Conservation (phyloP, 106 monocot genomes). For the Platanthera zijinensis region DNA sequence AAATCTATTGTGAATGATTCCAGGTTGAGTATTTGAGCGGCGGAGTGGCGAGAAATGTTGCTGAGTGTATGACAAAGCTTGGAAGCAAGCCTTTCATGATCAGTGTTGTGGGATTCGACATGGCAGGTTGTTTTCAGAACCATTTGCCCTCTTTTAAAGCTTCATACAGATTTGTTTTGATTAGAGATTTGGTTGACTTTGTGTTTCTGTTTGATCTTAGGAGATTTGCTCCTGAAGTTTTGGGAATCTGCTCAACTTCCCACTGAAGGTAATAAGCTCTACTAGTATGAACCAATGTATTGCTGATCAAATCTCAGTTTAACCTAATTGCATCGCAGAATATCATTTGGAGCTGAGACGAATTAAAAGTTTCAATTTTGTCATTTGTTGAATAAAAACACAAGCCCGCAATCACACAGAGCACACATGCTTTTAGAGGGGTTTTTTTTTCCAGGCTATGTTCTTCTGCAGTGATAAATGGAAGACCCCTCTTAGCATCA, state of each 20-base stretch:
- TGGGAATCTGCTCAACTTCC: constrained; percentile 62
- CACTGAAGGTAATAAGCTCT: constrained; percentile 57
- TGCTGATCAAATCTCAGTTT: not conserved
- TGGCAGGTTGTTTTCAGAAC: constrained; percentile 51
- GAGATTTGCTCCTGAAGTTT: constrained; percentile 48
- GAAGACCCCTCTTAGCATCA: too few relatives aligned
- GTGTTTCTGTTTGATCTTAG: constrained; percentile 20
- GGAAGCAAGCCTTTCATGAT: constrained; percentile 66
- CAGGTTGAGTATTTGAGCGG: constrained; percentile 66
- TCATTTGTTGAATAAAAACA: too few relatives aligned
- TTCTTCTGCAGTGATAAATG: too few relatives aligned
- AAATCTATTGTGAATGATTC: not conserved
- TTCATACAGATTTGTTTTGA: not conserved
- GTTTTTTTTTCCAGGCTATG: too few relatives aligned
- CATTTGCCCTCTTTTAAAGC: not conserved
- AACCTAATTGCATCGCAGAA: too few relatives aligned
- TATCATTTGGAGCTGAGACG: too few relatives aligned
- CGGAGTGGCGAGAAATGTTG: constrained; percentile 86
- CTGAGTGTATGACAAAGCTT: constrained; percentile 85
- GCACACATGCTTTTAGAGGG: too few relatives aligned
- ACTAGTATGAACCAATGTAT: not conserved
- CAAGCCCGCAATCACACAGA: too few relatives aligned
- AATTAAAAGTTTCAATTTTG: too few relatives aligned
- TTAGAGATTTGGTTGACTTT: not conserved
- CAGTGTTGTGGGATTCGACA: constrained; percentile 68